Evolutionary conservation across 1,284 basidiomycete species (phyloP).

Genomic region (Volvariella surrecta): DNA sequence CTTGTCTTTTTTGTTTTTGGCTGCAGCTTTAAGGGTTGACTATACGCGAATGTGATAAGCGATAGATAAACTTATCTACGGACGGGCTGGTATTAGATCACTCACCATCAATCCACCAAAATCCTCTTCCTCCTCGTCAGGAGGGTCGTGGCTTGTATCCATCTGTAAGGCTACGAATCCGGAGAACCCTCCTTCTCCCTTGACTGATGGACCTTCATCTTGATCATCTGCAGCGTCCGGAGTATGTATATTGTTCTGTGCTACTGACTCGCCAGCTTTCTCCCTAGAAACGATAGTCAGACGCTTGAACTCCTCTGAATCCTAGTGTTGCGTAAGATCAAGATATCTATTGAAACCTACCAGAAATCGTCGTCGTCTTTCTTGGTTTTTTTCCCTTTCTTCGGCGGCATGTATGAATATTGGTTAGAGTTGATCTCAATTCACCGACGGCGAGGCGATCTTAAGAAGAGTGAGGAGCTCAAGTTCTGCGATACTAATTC

Average conservation of each 20-base stretch:
- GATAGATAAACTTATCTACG: too few species aligned
- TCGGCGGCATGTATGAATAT: slow-evolving; percentile 62
- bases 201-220: slow-evolving; percentile 24
- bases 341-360: slow-evolving; percentile 31
- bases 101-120: slow-evolving; percentile 82
- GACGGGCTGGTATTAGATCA: slow-evolving; percentile 7
- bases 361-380: slow-evolving; percentile 78
- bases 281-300: slow-evolving; percentile 40
- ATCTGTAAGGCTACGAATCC: slow-evolving; percentile 44
- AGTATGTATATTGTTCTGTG: slow-evolving; percentile 27
- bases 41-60: slow-evolving; percentile 15
- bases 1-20: slow-evolving; percentile 50
- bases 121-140: slow-evolving; percentile 62
- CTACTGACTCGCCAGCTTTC: slow-evolving; percentile 54
- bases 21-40: slow-evolving; percentile 51
- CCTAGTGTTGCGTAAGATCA: neutral
- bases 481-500: slow-evolving; percentile 1
- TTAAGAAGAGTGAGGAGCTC: slow-evolving; percentile 1
- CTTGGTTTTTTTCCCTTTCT: slow-evolving; percentile 85
- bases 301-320: slow-evolving; percentile 3
- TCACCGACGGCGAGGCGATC: too few species aligned
- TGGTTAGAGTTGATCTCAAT: neutral
- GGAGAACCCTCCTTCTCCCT: slow-evolving; percentile 31
- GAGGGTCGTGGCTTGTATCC: slow-evolving; percentile 27
- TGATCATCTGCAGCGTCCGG: slow-evolving; percentile 32